phyloP scores from a whole-genome alignment of 345 rosid genomes.

The Moricandia moricandioides region DNA sequence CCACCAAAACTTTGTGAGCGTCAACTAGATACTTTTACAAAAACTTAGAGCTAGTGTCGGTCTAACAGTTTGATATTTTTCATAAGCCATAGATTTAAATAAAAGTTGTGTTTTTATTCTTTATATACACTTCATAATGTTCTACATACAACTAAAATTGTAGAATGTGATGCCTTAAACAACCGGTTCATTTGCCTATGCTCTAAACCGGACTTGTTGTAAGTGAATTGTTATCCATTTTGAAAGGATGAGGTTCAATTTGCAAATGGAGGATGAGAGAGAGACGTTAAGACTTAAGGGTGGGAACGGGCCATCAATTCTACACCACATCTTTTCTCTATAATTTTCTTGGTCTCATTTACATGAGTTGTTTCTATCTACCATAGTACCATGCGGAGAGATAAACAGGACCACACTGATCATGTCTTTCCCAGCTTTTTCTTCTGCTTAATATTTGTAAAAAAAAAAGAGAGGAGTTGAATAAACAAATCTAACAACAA shows the following conservation, averaged over 20 bases:
- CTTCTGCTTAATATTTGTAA: background rate
- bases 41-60: background rate
- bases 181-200: background rate
- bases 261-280: background rate
- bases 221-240: background rate
- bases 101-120: background rate
- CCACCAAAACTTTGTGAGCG: background rate
- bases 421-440: slow-evolving; percentile 1
- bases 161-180: background rate
- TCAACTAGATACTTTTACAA: background rate
- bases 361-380: background rate
- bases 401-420: slow-evolving; percentile 13
- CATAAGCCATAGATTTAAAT: background rate
- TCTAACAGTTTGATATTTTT: background rate
- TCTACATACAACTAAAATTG: background rate
- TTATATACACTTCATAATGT: background rate
- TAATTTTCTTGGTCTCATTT: slow-evolving; percentile 6
- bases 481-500: background rate
- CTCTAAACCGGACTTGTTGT: background rate
- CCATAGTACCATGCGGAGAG: slow-evolving; percentile 12
- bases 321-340: slow-evolving; percentile 25
- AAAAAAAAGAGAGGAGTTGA: background rate
- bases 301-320: slow-evolving; percentile 34
- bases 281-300: slow-evolving; percentile 25
- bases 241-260: background rate